Base-by-base conservation (phyloP, 257 asterid species). In the Nicotiana tabacum region DNA sequence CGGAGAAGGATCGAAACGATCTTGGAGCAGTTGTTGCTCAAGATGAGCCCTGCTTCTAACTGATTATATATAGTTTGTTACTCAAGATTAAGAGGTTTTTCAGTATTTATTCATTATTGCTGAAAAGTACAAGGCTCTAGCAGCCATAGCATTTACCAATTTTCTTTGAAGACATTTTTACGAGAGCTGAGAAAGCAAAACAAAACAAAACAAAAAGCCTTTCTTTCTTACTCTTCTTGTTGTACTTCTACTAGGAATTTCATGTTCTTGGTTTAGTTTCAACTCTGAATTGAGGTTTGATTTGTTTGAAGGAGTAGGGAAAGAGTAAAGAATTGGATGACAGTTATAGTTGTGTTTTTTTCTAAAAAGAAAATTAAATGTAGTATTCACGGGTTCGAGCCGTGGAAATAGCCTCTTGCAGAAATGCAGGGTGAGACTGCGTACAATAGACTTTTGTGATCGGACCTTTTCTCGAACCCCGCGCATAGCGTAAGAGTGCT, bases 11-110 rank as follows among this genome's bases (percentile, higher is more conserved):
- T 82, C 87, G 3, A 85, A 82, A 24, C 81, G 57, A 48, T 37
- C 67, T 32, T 58, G 81, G 82, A 60, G 85, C 57, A 72, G 46
- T 21, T 85, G 88, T 24, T 85, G 88, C 33, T 77, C 88, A 30
- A 66, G 76, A 66, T 85, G 29, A 85, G 29, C 29, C 64, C 30
- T 74, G 79, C 2, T 0, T 72, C 3, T 1, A n/a, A 48, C 9
- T 46, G 61, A 53, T 72, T 12, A 13, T 46, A 76, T 39, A 51
- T 48, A 27, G 53, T 27, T 7, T 76, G 64, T 76, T 76, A 6
- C 64, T 51, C 39, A 65, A 46, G 61, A 74, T 46, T 51, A 48
- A 48, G 80, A 76, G 46, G 15, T 51, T 76, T 48, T 48, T 76
- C 80, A 48, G 27, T 76, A 76, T 48, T 51, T 27, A 76, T 76